Conservation (phyloP, 2,329 filamentous ascomycete genomes). For the Exophiala dermatitidis region DNA sequence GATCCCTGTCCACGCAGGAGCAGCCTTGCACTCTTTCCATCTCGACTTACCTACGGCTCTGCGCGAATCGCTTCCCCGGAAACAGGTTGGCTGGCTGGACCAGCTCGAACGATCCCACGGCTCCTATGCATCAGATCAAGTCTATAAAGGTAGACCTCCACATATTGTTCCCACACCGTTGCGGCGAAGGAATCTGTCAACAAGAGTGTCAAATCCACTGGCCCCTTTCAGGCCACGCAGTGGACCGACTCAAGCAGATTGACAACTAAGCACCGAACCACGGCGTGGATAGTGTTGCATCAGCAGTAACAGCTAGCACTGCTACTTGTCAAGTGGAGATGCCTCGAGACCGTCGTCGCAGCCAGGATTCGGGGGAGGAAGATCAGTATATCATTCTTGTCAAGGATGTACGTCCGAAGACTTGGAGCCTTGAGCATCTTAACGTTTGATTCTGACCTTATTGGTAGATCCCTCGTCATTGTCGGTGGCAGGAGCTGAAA, state of each 20-base stretch:
- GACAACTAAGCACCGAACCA: not conserved
- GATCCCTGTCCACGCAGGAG: not conserved
- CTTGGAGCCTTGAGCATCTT: not conserved
- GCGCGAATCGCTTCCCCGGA: conserved; percentile 4
- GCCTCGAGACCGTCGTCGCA: conserved; percentile 16
- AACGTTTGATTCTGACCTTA: not conserved
- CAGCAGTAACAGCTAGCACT: not conserved
- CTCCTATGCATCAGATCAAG: conserved; percentile 19
- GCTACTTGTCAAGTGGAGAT: conserved; percentile 1
- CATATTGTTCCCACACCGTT: conserved; percentile 17
- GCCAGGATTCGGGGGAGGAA: conserved; percentile 13
- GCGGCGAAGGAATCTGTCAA: conserved; percentile 20
- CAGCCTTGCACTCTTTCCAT: not conserved
- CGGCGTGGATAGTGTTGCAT: not conserved
- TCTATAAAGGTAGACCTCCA: conserved; percentile 22
- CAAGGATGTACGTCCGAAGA: conserved; percentile 18
- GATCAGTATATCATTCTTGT: conserved; percentile 25
- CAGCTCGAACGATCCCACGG: not conserved
- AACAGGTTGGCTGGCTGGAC: not conserved
- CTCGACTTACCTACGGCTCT: not conserved
- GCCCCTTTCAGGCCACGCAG: conserved; percentile 10
- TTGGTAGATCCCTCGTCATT: conserved; percentile 24
- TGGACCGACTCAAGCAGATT: conserved; percentile 8
- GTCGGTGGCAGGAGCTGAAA: conserved; percentile 28
- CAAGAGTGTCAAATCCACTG: conserved; percentile 20